These are phyloP conservation scores for Astrocystis sublimbata DNA, from an alignment of 495 filamentous ascomycete genomes.

Conservation along the genomic window DNA sequence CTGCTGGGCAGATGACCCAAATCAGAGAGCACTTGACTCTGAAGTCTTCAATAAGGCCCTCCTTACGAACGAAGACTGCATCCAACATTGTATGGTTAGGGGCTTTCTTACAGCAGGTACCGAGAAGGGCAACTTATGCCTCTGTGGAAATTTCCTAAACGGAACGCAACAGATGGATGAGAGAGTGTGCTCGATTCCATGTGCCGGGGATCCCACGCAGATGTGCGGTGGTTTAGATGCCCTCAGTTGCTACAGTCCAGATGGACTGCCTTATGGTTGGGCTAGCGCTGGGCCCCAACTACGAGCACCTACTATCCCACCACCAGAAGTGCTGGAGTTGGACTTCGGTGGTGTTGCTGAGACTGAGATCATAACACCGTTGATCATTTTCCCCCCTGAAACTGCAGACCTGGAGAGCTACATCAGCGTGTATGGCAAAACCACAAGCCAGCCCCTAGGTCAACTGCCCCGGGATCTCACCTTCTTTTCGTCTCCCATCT, in stretches of 20 bases:
- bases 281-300: slow-evolving; percentile 31
- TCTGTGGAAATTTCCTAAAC: slow-evolving; percentile 56
- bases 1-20: slow-evolving; percentile 56
- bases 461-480: slow-evolving; percentile 23
- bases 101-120: slow-evolving; percentile 60
- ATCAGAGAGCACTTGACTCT: slow-evolving; percentile 52
- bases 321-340: slow-evolving; percentile 24
- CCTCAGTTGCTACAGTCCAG: slow-evolving; percentile 43
- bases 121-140: slow-evolving; percentile 67
- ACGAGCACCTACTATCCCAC: slow-evolving; percentile 22
- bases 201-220: slow-evolving; percentile 45
- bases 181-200: slow-evolving; percentile 42
- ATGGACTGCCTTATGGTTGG: slow-evolving; percentile 35
- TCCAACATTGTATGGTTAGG: slow-evolving; percentile 54
- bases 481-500: slow-evolving; percentile 1
- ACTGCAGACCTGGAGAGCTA: slow-evolving; percentile 22
- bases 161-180: slow-evolving; percentile 44
- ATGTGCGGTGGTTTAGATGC: slow-evolving; percentile 50
- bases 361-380: slow-evolving; percentile 22
- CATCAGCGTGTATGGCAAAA: slow-evolving; percentile 22
- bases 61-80: slow-evolving; percentile 61
- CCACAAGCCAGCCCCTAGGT: slow-evolving; percentile 23
- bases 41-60: slow-evolving; percentile 42
- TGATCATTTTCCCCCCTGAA: slow-evolving; percentile 21
- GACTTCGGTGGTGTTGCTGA: slow-evolving; percentile 28